A percentile compares a stretch with the other conserved stretches of the same genome.
Evolutionary conservation across 306 rosid genomes (phyloP).

Genomic region (Quercus glauca): DNA sequence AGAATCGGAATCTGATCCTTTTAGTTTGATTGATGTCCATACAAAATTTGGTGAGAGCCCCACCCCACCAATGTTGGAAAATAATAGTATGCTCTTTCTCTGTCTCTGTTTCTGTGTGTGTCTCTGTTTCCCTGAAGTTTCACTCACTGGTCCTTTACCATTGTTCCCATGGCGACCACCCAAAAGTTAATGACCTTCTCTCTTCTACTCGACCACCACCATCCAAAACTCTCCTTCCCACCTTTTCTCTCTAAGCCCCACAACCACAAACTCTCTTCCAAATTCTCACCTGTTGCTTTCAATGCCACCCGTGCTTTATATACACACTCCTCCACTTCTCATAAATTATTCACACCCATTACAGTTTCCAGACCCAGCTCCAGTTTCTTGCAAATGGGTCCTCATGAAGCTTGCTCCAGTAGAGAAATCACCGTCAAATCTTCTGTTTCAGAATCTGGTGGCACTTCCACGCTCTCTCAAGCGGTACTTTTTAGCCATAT

Average conservation of each 20-base stretch:
- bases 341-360: conserved; percentile 1
- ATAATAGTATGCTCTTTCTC: background rate
- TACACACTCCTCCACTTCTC: conserved; percentile 19
- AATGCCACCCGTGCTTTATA: conserved; percentile 8
- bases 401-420: conserved; percentile 17
- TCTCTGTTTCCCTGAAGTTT: background rate
- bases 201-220: conserved; percentile 19
- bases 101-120: background rate
- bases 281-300: conserved; percentile 27
- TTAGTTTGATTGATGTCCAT: conserved; percentile 36
- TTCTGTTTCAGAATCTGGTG: conserved; percentile 36
- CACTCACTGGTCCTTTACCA: background rate
- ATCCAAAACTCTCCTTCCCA: conserved; percentile 8
- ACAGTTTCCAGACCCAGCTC: conserved; percentile 4
- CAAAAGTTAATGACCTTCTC: conserved; percentile 19
- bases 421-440: conserved; percentile 41
- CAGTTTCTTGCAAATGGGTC: conserved; percentile 41
- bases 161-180: conserved; percentile 53
- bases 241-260: conserved; percentile 5
- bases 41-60: conserved; percentile 9
- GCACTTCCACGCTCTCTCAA: conserved; percentile 48
- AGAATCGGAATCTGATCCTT: conserved; percentile 23
- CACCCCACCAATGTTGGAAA: conserved; percentile 22
- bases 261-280: conserved; percentile 5
- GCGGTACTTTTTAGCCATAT: conserved; percentile 32